Percentiles rank a stretch among this genome's conserved stretches.
These are phyloP conservation scores for Pistacia integerrima DNA, from an alignment of 345 rosid species.

Conservation along the genomic window DNA sequence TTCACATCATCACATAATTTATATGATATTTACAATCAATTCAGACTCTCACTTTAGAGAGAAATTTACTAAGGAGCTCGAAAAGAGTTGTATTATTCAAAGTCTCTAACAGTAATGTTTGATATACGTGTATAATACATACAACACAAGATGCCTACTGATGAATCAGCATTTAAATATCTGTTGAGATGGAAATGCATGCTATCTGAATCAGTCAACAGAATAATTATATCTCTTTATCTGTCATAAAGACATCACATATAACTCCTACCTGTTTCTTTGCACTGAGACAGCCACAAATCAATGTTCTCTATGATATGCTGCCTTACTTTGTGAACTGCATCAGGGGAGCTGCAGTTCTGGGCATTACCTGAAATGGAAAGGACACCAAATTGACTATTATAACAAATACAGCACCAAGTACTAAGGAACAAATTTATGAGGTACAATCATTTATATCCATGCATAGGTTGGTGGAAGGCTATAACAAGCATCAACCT, in stretches of 20 bases:
- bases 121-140: not conserved
- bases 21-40: no score
- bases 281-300: slow-evolving; percentile 91
- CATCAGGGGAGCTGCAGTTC: slow-evolving; percentile 84
- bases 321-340: slow-evolving; percentile 83
- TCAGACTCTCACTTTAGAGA: no score
- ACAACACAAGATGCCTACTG: not conserved
- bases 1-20: no score
- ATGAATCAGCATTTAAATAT: slow-evolving; percentile 16
- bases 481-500: not conserved
- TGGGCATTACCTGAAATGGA: slow-evolving; percentile 59
- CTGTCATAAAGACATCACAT: slow-evolving; percentile 23
- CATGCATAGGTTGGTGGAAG: not conserved
- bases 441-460: not conserved
- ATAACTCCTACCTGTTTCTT: slow-evolving; percentile 36
- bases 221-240: not conserved
- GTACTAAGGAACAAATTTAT: not conserved
- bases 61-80: not conserved
- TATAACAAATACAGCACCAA: not conserved
- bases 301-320: slow-evolving; percentile 75
- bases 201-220: slow-evolving; percentile 14
- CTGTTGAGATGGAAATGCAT: slow-evolving; percentile 27
- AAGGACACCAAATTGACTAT: not conserved
- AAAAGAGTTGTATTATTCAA: not conserved
- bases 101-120: not conserved